phyloP scores from a whole-genome alignment of 2,329 filamentous ascomycete species.

The Penicillium glabrum region DNA sequence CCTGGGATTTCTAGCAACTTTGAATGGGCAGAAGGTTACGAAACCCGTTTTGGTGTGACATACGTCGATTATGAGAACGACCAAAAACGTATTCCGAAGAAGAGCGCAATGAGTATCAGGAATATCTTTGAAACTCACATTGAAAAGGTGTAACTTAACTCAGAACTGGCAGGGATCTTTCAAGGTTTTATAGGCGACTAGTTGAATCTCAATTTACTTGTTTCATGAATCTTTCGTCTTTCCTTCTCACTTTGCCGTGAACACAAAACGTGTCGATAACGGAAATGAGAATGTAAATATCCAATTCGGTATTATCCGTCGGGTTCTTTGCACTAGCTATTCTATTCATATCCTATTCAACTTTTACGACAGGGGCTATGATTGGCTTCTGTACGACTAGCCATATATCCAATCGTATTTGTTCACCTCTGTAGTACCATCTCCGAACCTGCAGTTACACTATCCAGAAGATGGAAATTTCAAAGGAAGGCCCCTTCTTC shows the following conservation, averaged over 20 bases:
- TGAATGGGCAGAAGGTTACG: constrained; percentile 89
- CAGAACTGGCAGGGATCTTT: not conserved
- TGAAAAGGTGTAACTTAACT: constrained; percentile 54
- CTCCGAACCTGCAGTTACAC: not conserved
- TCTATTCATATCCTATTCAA: not conserved
- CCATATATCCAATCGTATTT: not conserved
- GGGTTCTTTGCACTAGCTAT: not conserved
- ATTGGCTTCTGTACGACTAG: not conserved
- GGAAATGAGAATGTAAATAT: not conserved
- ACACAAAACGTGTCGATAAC: not conserved
- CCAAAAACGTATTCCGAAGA: constrained; percentile 80
- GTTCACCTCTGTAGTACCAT: not conserved
- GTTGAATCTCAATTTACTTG: not conserved
- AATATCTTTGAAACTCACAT: constrained; percentile 71
- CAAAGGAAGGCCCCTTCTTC: not conserved
- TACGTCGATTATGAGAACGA: constrained; percentile 78
- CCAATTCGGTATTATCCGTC: not conserved
- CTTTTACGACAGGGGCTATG: too few relatives aligned
- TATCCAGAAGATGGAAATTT: not conserved
- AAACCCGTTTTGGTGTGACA: constrained; percentile 80
- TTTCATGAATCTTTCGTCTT: not conserved
- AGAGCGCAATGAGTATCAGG: constrained; percentile 72
- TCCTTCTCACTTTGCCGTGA: not conserved
- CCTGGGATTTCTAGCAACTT: constrained; percentile 60
- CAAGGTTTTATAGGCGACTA: not conserved